A percentile compares a stretch with the other conserved stretches of the same genome.
Evolutionary conservation across 2,329 filamentous ascomycete genomes (phyloP).

Genomic region (Hymenoscyphus scutula): DNA sequence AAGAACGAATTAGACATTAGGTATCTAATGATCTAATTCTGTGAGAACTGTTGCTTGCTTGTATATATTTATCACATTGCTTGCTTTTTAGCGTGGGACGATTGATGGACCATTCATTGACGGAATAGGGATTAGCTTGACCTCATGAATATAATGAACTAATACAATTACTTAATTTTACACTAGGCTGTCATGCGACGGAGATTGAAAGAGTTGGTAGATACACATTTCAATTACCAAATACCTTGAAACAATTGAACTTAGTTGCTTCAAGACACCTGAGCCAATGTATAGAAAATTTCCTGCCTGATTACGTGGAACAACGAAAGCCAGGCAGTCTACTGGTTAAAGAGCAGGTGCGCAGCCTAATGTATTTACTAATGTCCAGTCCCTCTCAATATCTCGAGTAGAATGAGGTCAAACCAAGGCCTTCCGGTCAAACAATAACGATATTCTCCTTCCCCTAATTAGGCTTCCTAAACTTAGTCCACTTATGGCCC

Average conservation of each 20-base stretch:
- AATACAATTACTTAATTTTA: neutral
- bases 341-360: too few species aligned
- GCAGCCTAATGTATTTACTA: too few species aligned
- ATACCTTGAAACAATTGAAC: too few species aligned
- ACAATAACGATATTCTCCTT: too few species aligned
- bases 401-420: too few species aligned
- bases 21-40: neutral
- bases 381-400: too few species aligned
- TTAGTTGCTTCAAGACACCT: too few species aligned
- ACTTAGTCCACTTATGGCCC: slow-evolving; percentile 65
- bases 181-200: neutral
- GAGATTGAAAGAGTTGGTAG: neutral
- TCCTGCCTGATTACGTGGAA: too few species aligned
- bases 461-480: neutral
- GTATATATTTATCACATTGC: neutral
- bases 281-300: too few species aligned
- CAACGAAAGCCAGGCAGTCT: too few species aligned
- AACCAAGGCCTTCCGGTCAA: too few species aligned
- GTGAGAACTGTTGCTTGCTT: neutral
- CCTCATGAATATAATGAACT: slow-evolving; percentile 1
- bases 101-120: neutral
- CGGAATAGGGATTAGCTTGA: neutral
- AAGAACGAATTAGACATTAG: slow-evolving; percentile 7
- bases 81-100: neutral
- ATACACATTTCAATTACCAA: too few species aligned